Evolutionary conservation across 2,329 filamentous ascomycete species (phyloP).

Genomic region (Apiospora pterosperma): DNA sequence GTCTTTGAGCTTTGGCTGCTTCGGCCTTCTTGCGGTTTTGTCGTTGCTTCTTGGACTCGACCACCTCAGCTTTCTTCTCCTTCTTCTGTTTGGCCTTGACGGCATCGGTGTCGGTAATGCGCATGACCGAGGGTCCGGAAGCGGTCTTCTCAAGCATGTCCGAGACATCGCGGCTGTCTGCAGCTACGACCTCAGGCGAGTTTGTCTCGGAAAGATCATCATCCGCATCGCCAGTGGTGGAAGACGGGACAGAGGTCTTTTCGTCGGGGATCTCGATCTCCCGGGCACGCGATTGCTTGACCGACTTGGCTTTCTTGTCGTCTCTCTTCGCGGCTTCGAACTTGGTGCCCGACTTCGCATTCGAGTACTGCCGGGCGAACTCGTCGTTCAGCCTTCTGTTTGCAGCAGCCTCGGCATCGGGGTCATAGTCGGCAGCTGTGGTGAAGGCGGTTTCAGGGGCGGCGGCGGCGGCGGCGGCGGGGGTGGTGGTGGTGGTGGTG

Average conservation of each 20-base stretch:
- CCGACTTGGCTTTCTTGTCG: constrained; percentile 62
- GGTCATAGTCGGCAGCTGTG: constrained; percentile 35
- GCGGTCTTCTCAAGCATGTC: constrained; percentile 84
- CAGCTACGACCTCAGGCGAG: constrained; percentile 60
- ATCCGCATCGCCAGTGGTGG: constrained; percentile 73
- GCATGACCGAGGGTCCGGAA: constrained; percentile 69
- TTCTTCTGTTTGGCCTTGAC: constrained; percentile 62
- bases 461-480: constrained; percentile 26
- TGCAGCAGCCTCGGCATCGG: constrained; percentile 52
- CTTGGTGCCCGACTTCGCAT: constrained; percentile 66
- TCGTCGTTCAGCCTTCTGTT: constrained; percentile 58
- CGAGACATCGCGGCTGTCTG: constrained; percentile 66
- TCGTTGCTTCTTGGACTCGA: constrained; percentile 90
- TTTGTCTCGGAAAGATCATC: constrained; percentile 71
- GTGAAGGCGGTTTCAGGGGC: constrained; percentile 30
- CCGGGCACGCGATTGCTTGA: constrained; percentile 65
- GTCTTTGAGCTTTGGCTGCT: constrained; percentile 68
- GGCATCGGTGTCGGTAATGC: constrained; percentile 66
- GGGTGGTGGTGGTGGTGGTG: constrained; percentile 27
- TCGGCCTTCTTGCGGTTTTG: constrained; percentile 90
- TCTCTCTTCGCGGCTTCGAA: constrained; percentile 46
- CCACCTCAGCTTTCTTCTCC: constrained; percentile 59
- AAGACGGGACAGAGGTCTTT: constrained; percentile 50
- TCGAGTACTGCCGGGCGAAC: constrained; percentile 72
- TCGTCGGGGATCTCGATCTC: constrained; percentile 34